Evolutionary conservation across 2,329 filamentous ascomycete species (phyloP).

Genomic region (Hymenotorrendiella dingleyae): DNA sequence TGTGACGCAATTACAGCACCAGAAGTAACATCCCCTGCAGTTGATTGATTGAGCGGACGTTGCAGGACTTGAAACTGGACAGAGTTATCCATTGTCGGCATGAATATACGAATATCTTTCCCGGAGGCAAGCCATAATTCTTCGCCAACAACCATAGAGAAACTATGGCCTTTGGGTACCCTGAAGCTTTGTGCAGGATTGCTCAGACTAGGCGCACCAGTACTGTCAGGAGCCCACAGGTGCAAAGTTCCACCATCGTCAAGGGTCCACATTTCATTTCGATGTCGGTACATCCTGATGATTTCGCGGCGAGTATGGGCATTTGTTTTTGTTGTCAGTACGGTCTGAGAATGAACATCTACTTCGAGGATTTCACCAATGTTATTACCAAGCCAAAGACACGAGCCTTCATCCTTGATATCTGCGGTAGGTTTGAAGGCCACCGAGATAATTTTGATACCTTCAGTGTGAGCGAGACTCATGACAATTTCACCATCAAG

Average conservation of each 20-base stretch:
- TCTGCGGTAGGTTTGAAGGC: conserved; percentile 78
- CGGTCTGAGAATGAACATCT: conserved; percentile 67
- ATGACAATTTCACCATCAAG: conserved; percentile 74
- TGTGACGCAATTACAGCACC: conserved; percentile 70
- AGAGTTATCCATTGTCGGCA: conserved; percentile 62
- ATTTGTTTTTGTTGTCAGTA: conserved; percentile 61
- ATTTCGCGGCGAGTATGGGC: conserved; percentile 77
- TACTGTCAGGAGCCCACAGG: conserved; percentile 74
- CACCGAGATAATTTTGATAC: conserved; percentile 72
- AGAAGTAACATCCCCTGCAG: conserved; percentile 80
- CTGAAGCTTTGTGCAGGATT: conserved; percentile 69
- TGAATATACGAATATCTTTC: conserved; percentile 81
- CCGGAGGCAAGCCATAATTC: conserved; percentile 84
- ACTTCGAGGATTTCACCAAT: conserved; percentile 84
- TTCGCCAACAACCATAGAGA: conserved; percentile 80
- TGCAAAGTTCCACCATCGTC: conserved; percentile 84
- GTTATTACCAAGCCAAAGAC: conserved; percentile 86
- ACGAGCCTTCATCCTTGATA: conserved; percentile 72
- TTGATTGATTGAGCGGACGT: conserved; percentile 62
- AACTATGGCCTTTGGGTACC: conserved; percentile 74
- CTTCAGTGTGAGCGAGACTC: conserved; percentile 79
- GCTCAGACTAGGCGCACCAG: conserved; percentile 67
- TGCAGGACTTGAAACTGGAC: conserved; percentile 70
- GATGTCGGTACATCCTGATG: conserved; percentile 77
- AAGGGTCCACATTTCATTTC: conserved; percentile 87